Conservation (phyloP, 208 protist species). For the Porcisia deanei region DNA sequence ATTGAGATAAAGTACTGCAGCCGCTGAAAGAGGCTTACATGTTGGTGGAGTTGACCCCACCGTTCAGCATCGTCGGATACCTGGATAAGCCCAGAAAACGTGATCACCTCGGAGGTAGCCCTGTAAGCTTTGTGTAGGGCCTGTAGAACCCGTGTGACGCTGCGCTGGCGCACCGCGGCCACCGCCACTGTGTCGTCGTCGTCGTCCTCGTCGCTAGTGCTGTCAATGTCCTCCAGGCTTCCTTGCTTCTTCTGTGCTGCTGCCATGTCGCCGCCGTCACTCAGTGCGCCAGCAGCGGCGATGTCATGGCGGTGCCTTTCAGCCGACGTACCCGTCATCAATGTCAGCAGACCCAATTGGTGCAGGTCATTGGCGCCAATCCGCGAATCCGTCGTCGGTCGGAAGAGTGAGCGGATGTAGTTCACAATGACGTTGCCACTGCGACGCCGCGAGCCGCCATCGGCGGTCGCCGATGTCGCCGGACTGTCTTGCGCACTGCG, state of each 20-base stretch:
- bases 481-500: conserved; percentile 12
- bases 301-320: conserved; percentile 54
- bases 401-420: conserved; percentile 75
- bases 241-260: not conserved
- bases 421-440: conserved; percentile 54
- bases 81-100: conserved; percentile 48
- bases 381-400: conserved; percentile 55
- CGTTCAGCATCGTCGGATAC: conserved; percentile 34
- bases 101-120: conserved; percentile 56
- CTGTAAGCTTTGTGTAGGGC: conserved; percentile 60
- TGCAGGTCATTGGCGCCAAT: conserved; percentile 58
- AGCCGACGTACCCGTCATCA: conserved; percentile 44
- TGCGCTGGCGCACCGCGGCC: conserved; percentile 47
- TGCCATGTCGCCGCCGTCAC: not conserved
- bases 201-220: conserved; percentile 26
- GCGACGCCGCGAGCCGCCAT: conserved; percentile 22
- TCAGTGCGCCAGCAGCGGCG: not conserved
- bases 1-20: conserved; percentile 53
- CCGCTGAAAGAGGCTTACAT: conserved; percentile 54
- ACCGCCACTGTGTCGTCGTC: conserved; percentile 10
- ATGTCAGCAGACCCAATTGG: conserved; percentile 60
- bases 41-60: conserved; percentile 44
- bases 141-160: conserved; percentile 50
- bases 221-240: conserved; percentile 20
- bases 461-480: conserved; percentile 11